Base-by-base conservation (phyloP, 2,329 filamentous ascomycete genomes). In the Fusarium nodosum region DNA sequence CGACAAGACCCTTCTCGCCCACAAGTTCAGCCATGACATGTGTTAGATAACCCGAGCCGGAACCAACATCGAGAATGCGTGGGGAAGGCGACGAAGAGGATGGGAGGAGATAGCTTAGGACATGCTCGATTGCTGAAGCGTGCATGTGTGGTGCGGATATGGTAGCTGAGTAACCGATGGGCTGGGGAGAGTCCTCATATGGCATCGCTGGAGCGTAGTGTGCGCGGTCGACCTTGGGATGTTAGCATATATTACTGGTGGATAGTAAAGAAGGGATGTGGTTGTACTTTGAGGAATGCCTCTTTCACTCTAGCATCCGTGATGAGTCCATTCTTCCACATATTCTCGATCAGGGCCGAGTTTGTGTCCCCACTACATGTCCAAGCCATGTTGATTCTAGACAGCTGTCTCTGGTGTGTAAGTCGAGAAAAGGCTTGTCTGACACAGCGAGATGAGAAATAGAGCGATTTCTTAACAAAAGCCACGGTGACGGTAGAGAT, bases 21-120 rank as follows among this genome's bases (percentile, higher is more conserved):
- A 91, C 90, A 1, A 97, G 84, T 76, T 95, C 92, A 1, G 94
- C 94, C 10, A 98, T 80, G 0, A 97, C 89, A 74, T 97, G 93
- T 7, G 94, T 97, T 15, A 99, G 83, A 76, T 97, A 98, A 0
- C 92, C 92, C 3, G 88, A 91, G 1, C 92, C 92, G 47, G 88
- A 91, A 3, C 92, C 92, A 62, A 95, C 86, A 74, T 95, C 92
- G 3, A 95, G 84, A 2, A 93, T 83, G 70, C 91, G 80, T 3
- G 84, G 80, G 3, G 80, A 77, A 0, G 79, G 79, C 5, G 74
- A 77, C 2, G 64, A 15, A 1, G 50, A 60, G 5, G 78, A 74
- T 7, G 85, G 81, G 15, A 78, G 16, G 7, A 88, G 66, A 72
- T 78, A 83, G 5, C 79, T 75, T 7, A 88, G 78, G 20, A 88